phyloP scores from a whole-genome alignment of 1,284 basidiomycete species.

The Hemileia vastatrix region DNA sequence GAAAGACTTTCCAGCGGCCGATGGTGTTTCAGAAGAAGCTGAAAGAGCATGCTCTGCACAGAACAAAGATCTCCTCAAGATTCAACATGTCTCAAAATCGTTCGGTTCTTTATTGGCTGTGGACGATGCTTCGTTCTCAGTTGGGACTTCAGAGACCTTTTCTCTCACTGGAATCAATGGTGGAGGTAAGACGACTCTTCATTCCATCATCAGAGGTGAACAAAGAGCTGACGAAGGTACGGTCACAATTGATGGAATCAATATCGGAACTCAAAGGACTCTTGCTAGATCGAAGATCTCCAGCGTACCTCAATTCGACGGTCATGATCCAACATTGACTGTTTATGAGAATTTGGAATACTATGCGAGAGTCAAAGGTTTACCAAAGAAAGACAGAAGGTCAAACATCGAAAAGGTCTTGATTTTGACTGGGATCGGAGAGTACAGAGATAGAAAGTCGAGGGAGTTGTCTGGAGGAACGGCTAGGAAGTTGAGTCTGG shows the following conservation, averaged over 20 bases:
- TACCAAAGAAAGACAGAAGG: constrained; percentile 51
- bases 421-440: constrained; percentile 53
- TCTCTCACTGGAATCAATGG: constrained; percentile 70
- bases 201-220: constrained; percentile 27
- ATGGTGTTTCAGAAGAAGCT: constrained; percentile 55
- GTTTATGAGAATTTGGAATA: constrained; percentile 61
- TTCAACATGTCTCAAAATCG: constrained; percentile 59
- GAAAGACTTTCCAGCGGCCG: constrained; percentile 21
- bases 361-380: constrained; percentile 51
- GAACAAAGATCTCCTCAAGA: constrained; percentile 55
- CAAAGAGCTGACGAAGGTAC: constrained; percentile 24
- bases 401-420: constrained; percentile 56
- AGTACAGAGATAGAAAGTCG: constrained; percentile 61
- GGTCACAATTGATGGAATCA: constrained; percentile 25
- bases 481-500: constrained; percentile 60
- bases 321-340: constrained; percentile 64
- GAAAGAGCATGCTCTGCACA: constrained; percentile 50
- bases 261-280: constrained; percentile 23
- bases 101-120: constrained; percentile 58
- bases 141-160: constrained; percentile 57
- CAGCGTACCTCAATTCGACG: constrained; percentile 72
- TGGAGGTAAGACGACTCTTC: constrained; percentile 59
- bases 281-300: constrained; percentile 26
- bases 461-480: constrained; percentile 64
- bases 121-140: constrained; percentile 62